Evolutionary conservation across 2,329 filamentous ascomycete species (phyloP).

Genomic region (Lojkania enalia): DNA sequence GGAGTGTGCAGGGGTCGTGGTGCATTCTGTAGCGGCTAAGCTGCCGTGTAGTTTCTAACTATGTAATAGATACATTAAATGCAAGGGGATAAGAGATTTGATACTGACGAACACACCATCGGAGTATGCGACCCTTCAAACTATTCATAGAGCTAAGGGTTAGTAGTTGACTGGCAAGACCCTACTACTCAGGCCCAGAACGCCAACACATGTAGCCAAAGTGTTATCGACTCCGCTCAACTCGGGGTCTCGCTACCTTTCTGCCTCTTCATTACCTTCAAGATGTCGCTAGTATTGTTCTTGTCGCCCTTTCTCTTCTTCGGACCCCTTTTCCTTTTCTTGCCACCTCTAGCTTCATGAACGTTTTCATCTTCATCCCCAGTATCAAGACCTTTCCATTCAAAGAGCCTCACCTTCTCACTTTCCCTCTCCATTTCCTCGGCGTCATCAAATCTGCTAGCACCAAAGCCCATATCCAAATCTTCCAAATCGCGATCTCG

Average conservation of each 20-base stretch:
- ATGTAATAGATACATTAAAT: slow-evolving; percentile 16
- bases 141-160: too few species aligned
- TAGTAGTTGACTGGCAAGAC: background rate
- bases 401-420: slow-evolving; percentile 66
- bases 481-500: slow-evolving; percentile 83
- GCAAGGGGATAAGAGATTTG: background rate
- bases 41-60: slow-evolving; percentile 17
- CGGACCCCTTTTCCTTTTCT: slow-evolving; percentile 69
- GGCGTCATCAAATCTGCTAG: slow-evolving; percentile 82
- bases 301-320: slow-evolving; percentile 58
- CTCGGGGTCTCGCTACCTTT: slow-evolving; percentile 46
- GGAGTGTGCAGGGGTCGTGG: background rate
- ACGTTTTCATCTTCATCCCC: slow-evolving; percentile 51
- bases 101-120: background rate
- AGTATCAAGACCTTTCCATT: slow-evolving; percentile 61
- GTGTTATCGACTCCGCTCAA: slow-evolving; percentile 4
- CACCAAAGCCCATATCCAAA: slow-evolving; percentile 93
- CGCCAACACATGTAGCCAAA: background rate
- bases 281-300: background rate
- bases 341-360: slow-evolving; percentile 53
- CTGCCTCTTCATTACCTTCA: slow-evolving; percentile 73
- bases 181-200: background rate
- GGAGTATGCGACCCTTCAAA: too few species aligned
- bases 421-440: slow-evolving; percentile 71
- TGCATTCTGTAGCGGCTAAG: slow-evolving; percentile 6